Evolutionary conservation across 495 filamentous ascomycete species (phyloP).

Genomic region (Parachaetomium inaequale): DNA sequence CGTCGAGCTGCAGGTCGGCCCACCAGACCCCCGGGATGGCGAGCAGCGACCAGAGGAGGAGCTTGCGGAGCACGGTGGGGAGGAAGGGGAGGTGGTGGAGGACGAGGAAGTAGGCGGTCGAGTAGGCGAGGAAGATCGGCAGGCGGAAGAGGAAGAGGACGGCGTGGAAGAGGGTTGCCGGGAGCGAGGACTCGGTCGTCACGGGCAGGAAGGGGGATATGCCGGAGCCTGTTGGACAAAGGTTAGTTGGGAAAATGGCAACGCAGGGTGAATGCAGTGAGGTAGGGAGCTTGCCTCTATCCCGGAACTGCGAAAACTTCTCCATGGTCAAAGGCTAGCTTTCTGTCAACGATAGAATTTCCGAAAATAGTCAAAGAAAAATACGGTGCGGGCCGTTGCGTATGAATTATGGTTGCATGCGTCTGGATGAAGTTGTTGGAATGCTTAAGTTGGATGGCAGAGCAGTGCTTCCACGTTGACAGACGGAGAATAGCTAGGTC

Average conservation of each 20-base stretch:
- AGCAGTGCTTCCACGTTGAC: no score
- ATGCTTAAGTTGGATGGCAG: no score
- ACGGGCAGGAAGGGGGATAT: constrained; percentile 93
- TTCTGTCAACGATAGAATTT: not conserved
- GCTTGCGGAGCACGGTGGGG: constrained; percentile 73
- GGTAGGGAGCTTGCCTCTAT: constrained; percentile 58
- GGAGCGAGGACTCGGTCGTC: constrained; percentile 53
- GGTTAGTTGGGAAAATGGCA: not conserved
- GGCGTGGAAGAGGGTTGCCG: constrained; percentile 59
- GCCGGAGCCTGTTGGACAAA: constrained; percentile 68
- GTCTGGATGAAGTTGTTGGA: not conserved
- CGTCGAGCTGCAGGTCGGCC: constrained; percentile 94
- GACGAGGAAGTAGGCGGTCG: constrained; percentile 68
- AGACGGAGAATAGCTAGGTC: no score
- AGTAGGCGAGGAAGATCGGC: constrained; percentile 68
- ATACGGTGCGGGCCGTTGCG: not conserved
- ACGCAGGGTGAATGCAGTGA: not conserved
- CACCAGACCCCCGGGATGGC: constrained; percentile 91
- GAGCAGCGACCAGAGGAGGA: constrained; percentile 79
- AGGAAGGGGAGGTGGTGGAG: constrained; percentile 77
- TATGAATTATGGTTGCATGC: not conserved
- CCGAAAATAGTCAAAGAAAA: not conserved
- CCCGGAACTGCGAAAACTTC: constrained; percentile 94
- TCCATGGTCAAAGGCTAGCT: constrained; percentile 65
- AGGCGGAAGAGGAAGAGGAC: constrained; percentile 79